Base-by-base conservation (phyloP, 2,329 filamentous ascomycete genomes). In the Hypoxylon sp. region DNA sequence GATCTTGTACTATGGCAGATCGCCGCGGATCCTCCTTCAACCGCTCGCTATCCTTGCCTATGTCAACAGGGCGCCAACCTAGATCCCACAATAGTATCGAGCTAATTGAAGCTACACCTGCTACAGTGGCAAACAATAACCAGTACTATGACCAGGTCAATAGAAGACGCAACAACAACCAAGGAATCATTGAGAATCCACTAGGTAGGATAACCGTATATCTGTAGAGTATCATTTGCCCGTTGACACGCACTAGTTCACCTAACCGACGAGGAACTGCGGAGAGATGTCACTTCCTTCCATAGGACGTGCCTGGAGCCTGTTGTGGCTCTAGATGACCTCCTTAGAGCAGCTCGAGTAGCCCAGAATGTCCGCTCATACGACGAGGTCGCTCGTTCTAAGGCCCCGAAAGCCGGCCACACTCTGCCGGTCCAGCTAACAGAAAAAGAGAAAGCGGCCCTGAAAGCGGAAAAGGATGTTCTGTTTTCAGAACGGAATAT, bases 401-500 rank as follows among this genome's bases (percentile, higher is more conserved):
- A 70, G 5, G 74, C 73, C 31, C 68, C 60, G 19, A 63, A 66
- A 53, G 73, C 71, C 2, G 73, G 66, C 11, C 39, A 46, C 0
- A 63, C 73, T 11, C 74, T 82, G 1, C 75, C 74, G 0, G 81
- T 83, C 2, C 65, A 73, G 3, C 71, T 83, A 2, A 77, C 75
- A 0, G 19, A 59, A 0, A 74, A 80, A 8, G 82, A 84, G 71
- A 83, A 81, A 48, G 6, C 47, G 2, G 81, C 80, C 0, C 75
- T 84, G 26, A 73, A 73, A 11, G 73, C 75, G 1, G 82, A 84
- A 68, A 78, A 77, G 33, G 80, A 84, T 54, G 74, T 76, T 0
- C 72, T 81, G 0, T 81, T 83, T 42, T 81, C 80, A 9, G 78
- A 84, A 42, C 74, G 72, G 48, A 78, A 79, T 2, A 84, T 84